A percentile compares a stretch with the other conserved stretches of the same genome.
phyloP scores from a whole-genome alignment of 192 early-diverging fungal species.

The Backusella circina region DNA sequence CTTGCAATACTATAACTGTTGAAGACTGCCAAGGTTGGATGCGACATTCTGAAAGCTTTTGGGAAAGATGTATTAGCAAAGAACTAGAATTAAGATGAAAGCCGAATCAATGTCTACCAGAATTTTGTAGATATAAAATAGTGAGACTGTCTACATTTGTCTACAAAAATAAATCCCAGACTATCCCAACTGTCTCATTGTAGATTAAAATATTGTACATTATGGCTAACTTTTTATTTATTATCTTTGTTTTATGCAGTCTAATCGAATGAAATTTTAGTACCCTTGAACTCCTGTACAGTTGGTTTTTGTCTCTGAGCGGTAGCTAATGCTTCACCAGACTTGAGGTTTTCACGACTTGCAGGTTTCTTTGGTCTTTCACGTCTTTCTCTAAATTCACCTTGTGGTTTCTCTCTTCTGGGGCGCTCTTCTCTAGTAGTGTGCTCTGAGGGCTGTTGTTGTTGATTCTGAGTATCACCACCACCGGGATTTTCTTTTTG shows the following conservation, averaged over 20 bases:
- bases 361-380: conserved; percentile 8
- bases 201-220: not conserved
- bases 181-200: not conserved
- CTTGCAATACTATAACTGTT: not conserved
- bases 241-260: conserved; percentile 8
- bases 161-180: too few species aligned
- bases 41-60: not conserved
- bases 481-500: conserved; percentile 7
- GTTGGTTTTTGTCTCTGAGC: conserved; percentile 39
- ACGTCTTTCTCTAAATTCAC: conserved; percentile 13
- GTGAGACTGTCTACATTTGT: not conserved
- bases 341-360: conserved; percentile 35
- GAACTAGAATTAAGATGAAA: too few species aligned
- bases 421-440: conserved; percentile 17
- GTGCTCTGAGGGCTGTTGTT: conserved; percentile 11
- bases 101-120: conserved; percentile 27
- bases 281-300: conserved; percentile 61
- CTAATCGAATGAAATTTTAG: conserved; percentile 60
- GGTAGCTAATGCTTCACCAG: conserved; percentile 43
- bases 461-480: not conserved
- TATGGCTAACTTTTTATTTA: conserved; percentile 37
- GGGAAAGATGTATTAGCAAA: not conserved
- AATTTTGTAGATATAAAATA: conserved; percentile 57
- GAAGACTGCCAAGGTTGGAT: not conserved
- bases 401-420: conserved; percentile 19